phyloP scores from a whole-genome alignment of 345 rosid species.

The Turritis glabra region DNA sequence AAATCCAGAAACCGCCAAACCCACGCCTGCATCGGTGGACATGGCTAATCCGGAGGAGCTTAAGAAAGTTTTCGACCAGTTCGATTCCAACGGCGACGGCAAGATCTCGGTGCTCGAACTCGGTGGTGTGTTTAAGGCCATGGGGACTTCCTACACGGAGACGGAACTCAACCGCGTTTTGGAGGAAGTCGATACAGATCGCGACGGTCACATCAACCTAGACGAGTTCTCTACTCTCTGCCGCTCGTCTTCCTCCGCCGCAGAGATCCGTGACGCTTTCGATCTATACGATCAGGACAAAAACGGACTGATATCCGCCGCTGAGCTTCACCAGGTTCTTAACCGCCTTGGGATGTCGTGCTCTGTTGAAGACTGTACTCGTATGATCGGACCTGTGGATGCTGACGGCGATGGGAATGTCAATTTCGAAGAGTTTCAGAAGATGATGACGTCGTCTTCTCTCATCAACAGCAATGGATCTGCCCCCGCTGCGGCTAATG shows the following conservation, averaged over 20 bases:
- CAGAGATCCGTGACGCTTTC: slow-evolving; percentile 89
- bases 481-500: background rate
- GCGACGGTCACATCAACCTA: slow-evolving; percentile 68
- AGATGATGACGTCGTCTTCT: slow-evolving; percentile 64
- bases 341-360: slow-evolving; percentile 64
- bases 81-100: slow-evolving; percentile 86
- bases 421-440: slow-evolving; percentile 75
- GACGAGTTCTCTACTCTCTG: slow-evolving; percentile 69
- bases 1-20: slow-evolving; percentile 19
- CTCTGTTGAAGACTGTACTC: slow-evolving; percentile 62
- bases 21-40: slow-evolving; percentile 15
- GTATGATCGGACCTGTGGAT: slow-evolving; percentile 76
- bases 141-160: slow-evolving; percentile 54
- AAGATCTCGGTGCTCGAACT: slow-evolving; percentile 80
- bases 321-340: slow-evolving; percentile 70
- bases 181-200: slow-evolving; percentile 75
- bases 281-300: slow-evolving; percentile 77
- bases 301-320: slow-evolving; percentile 74
- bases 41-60: slow-evolving; percentile 49
- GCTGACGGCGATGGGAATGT: slow-evolving; percentile 84
- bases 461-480: slow-evolving; percentile 18
- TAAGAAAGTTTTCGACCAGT: slow-evolving; percentile 64
- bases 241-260: slow-evolving; percentile 47
- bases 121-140: slow-evolving; percentile 57
- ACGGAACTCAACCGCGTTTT: slow-evolving; percentile 58